These are phyloP conservation scores for Wallemia ichthyophaga DNA, from an alignment of 1,284 basidiomycete genomes.

Conservation along the genomic window DNA sequence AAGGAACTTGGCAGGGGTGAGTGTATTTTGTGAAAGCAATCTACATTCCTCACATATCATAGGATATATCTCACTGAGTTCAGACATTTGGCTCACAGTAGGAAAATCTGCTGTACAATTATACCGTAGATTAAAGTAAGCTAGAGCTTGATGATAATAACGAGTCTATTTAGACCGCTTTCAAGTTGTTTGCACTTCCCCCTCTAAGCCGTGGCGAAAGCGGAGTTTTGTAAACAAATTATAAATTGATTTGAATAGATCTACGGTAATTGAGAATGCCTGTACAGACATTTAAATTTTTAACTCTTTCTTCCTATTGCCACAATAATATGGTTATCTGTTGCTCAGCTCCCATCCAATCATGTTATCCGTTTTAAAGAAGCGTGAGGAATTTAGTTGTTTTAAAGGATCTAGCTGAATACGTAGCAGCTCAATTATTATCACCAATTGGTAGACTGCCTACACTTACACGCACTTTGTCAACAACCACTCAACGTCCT, in stretches of 20 bases:
- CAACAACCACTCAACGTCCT: background rate
- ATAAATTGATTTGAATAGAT: too few species aligned
- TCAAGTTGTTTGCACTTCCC: too few species aligned
- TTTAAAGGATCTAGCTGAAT: background rate
- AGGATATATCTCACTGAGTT: constrained; percentile 62
- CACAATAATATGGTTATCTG: too few species aligned
- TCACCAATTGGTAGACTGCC: too few species aligned
- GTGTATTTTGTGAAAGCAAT: background rate
- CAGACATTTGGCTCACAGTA: constrained; percentile 30
- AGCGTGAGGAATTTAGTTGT: background rate
- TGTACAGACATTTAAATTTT: too few species aligned
- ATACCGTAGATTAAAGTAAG: background rate
- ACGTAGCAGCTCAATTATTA: background rate
- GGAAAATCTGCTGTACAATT: constrained; percentile 51
- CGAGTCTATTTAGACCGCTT: background rate
- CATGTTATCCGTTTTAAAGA: too few species aligned
- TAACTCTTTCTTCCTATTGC: too few species aligned
- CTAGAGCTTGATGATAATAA: background rate
- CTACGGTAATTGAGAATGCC: too few species aligned
- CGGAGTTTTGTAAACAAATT: too few species aligned
- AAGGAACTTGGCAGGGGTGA: constrained; percentile 2
- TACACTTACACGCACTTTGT: background rate
- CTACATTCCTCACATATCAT: constrained; percentile 9
- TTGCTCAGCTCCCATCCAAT: too few species aligned
- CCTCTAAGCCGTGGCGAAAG: too few species aligned